Conservation (phyloP, 2,329 filamentous ascomycete genomes). For the Alternaria arborescens region DNA sequence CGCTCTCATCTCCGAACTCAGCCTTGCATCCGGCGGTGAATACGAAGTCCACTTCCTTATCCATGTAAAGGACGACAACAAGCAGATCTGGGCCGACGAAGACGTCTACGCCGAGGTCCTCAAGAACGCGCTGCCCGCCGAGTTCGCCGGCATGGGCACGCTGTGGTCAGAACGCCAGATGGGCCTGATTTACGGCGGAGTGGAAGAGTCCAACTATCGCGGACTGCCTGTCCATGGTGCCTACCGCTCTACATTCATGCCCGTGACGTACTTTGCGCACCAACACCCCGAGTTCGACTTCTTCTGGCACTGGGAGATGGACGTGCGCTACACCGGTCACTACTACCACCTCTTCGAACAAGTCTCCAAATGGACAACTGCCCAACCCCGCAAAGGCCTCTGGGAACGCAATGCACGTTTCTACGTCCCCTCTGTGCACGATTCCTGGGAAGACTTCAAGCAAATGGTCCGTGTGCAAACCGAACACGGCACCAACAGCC, state of each 20-base stretch:
- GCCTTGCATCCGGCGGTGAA: constrained; percentile 79
- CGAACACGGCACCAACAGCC: constrained; percentile 59
- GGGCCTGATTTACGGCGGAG: constrained; percentile 62
- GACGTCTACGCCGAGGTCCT: constrained; percentile 74
- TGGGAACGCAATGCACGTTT: constrained; percentile 83
- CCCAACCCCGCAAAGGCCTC: constrained; percentile 74
- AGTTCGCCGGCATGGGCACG: constrained; percentile 62
- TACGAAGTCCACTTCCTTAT: constrained; percentile 85
- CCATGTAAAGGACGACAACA: constrained; percentile 81
- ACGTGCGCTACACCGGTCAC: constrained; percentile 88
- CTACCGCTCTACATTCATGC: constrained; percentile 84
- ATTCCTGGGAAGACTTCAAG: constrained; percentile 76
- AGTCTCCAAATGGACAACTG: constrained; percentile 70
- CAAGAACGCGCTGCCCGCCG: constrained; percentile 56
- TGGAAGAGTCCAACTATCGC: constrained; percentile 60
- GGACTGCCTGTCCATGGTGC: constrained; percentile 74
- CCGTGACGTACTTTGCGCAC: constrained; percentile 91
- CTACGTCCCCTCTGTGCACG: constrained; percentile 76
- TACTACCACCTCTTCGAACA: constrained; percentile 81
- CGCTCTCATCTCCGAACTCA: constrained; percentile 80
- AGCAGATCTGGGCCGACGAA: constrained; percentile 83
- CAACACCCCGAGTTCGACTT: constrained; percentile 88
- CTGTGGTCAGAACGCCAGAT: constrained; percentile 63
- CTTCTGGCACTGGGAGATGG: constrained; percentile 97
- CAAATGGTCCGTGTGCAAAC: constrained; percentile 70